phyloP scores from a whole-genome alignment of 2,329 filamentous ascomycete genomes.

The Herpotrichia juniperi region DNA sequence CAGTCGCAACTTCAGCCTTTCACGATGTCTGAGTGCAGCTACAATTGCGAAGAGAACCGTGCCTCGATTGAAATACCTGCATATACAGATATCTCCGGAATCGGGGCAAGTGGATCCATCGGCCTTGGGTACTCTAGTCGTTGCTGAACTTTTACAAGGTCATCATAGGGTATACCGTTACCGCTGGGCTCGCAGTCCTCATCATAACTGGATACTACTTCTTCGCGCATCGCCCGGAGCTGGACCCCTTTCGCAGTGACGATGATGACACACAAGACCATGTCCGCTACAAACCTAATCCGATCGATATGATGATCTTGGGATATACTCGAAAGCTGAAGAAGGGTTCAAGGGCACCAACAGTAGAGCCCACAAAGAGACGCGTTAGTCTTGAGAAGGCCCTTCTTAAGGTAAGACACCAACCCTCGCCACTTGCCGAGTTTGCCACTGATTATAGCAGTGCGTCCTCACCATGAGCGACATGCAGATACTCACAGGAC shows the following conservation, averaged over 20 bases:
- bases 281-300: neutral
- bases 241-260: constrained; percentile 1
- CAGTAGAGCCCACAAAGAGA: no score
- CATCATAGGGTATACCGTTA: constrained; percentile 4
- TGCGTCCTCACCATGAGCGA: constrained; percentile 21
- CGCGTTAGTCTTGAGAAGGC: no score
- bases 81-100: constrained; percentile 9
- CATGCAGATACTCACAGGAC: constrained; percentile 18
- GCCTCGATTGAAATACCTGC: no score
- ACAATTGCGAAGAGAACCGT: no score
- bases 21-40: no score
- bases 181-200: constrained; percentile 2
- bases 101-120: constrained; percentile 1
- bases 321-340: no score
- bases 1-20: no score
- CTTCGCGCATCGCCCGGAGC: neutral
- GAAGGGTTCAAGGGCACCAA: no score
- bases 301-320: neutral
- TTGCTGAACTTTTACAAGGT: constrained; percentile 1
- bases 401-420: no score
- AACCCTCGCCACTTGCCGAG: neutral
- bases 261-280: neutral
- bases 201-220: constrained; percentile 4
- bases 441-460: constrained; percentile 1
- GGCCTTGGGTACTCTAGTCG: neutral